These are phyloP conservation scores for Echria macrotheca DNA, from an alignment of 495 filamentous ascomycete species.

Conservation along the genomic window DNA sequence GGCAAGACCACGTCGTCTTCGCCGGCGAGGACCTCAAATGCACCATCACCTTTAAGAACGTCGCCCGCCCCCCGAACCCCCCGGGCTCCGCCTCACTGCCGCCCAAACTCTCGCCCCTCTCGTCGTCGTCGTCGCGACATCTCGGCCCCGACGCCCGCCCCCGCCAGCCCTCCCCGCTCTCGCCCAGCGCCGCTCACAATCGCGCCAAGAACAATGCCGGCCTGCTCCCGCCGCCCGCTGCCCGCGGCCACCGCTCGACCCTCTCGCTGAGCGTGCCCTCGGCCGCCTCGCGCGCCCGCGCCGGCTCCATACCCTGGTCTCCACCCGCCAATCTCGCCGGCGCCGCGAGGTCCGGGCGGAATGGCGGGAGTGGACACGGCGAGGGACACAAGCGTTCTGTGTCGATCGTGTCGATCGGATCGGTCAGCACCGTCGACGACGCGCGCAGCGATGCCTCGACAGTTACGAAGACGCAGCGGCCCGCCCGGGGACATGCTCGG, in stretches of 20 bases:
- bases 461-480: no score
- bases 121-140: slow-evolving; percentile 9
- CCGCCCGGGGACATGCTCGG: slow-evolving; percentile 62
- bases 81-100: neutral
- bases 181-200: slow-evolving; percentile 9
- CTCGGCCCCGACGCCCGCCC: slow-evolving; percentile 13
- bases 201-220: slow-evolving; percentile 21
- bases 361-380: slow-evolving; percentile 1
- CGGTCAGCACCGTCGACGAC: slow-evolving; percentile 17
- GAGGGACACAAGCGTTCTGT: slow-evolving; percentile 64
- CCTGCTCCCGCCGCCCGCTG: slow-evolving; percentile 36
- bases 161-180: slow-evolving; percentile 22
- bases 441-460: no score
- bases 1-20: slow-evolving; percentile 86
- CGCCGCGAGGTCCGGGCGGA: slow-evolving; percentile 21
- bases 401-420: slow-evolving; percentile 90
- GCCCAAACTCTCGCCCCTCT: neutral
- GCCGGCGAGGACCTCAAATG: slow-evolving; percentile 92
- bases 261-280: no score
- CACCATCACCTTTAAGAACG: slow-evolving; percentile 93
- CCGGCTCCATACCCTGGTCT: slow-evolving; percentile 27
- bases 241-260: no score
- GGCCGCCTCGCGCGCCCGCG: slow-evolving; percentile 31
- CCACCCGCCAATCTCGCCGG: slow-evolving; percentile 1
- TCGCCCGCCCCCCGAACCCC: slow-evolving; percentile 29